A percentile compares a stretch with the other conserved stretches of the same genome.
These are phyloP conservation scores for Zygosaccharomyces sapae DNA, from an alignment of 1,139 yeast species.

Conservation along the genomic window DNA sequence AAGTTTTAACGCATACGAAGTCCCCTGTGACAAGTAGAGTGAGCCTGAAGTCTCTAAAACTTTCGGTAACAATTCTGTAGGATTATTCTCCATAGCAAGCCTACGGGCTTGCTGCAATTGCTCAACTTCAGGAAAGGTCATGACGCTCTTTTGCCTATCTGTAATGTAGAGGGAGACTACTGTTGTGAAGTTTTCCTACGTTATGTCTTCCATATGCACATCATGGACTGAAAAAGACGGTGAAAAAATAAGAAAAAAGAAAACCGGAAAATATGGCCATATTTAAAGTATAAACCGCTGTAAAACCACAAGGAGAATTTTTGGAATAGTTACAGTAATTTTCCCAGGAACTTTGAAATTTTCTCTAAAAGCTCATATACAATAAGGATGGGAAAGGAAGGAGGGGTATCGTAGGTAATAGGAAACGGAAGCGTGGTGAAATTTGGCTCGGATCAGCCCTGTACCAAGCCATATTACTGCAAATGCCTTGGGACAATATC, in stretches of 20 bases:
- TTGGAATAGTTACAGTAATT: not conserved
- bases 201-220: not conserved
- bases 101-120: slow-evolving; percentile 51
- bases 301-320: not conserved
- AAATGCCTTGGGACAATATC: slow-evolving; percentile 80
- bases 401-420: not conserved
- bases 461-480: slow-evolving; percentile 6
- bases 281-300: not conserved
- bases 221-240: not conserved
- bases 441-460: too few species aligned
- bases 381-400: not conserved
- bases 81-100: slow-evolving; percentile 44
- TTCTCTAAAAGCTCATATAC: not conserved
- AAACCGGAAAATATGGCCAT: not conserved
- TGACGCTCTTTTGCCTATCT: not conserved
- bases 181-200: not conserved
- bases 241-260: slow-evolving; percentile 1
- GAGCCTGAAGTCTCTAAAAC: slow-evolving; percentile 52
- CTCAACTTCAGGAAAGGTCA: slow-evolving; percentile 25
- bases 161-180: too few species aligned
- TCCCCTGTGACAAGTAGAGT: slow-evolving; percentile 42
- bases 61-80: slow-evolving; percentile 46
- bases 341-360: not conserved
- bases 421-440: too few species aligned
- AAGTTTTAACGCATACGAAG: slow-evolving; percentile 40